These are phyloP conservation scores for Penicillium paxilli DNA, from an alignment of 495 filamentous ascomycete species.

Conservation along the genomic window DNA sequence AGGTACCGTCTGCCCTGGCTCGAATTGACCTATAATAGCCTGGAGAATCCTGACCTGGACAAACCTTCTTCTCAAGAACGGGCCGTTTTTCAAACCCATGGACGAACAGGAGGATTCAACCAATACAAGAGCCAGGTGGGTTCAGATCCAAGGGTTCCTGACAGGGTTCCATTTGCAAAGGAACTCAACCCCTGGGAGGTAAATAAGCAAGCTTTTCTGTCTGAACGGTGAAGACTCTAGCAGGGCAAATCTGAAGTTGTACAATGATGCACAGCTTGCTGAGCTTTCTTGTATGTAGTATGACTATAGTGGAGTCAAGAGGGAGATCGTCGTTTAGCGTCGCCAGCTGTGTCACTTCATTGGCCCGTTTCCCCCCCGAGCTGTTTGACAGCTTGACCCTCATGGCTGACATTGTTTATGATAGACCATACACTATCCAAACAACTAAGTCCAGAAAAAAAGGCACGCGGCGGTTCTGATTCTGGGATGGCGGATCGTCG, in stretches of 20 bases:
- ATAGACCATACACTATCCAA: no score
- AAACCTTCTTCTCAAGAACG: conserved; percentile 37
- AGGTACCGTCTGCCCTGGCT: no score
- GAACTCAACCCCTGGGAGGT: no score
- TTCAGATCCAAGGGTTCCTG: conserved; percentile 1
- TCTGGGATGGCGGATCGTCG: no score
- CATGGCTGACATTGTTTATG: not conserved
- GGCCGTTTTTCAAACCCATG: conserved; percentile 7
- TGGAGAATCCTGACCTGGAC: conserved; percentile 34
- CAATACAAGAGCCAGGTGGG: not conserved
- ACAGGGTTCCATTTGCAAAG: conserved; percentile 12
- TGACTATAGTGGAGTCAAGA: conserved; percentile 3
- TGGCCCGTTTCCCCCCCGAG: conserved; percentile 1
- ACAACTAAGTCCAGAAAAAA: no score
- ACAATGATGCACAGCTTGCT: conserved; percentile 10
- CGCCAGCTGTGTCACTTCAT: conserved; percentile 4
- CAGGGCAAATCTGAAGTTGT: no score
- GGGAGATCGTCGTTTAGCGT: conserved; percentile 7
- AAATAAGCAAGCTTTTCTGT: no score
- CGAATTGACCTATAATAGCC: conserved; percentile 33
- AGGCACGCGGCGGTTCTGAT: no score
- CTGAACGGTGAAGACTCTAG: no score
- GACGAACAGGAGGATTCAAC: not conserved
- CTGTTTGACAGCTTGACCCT: not conserved
- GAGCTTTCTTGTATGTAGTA: not conserved